Base-by-base conservation (phyloP, 352 stramenopile species). In the Nothophytophthora sp. region DNA sequence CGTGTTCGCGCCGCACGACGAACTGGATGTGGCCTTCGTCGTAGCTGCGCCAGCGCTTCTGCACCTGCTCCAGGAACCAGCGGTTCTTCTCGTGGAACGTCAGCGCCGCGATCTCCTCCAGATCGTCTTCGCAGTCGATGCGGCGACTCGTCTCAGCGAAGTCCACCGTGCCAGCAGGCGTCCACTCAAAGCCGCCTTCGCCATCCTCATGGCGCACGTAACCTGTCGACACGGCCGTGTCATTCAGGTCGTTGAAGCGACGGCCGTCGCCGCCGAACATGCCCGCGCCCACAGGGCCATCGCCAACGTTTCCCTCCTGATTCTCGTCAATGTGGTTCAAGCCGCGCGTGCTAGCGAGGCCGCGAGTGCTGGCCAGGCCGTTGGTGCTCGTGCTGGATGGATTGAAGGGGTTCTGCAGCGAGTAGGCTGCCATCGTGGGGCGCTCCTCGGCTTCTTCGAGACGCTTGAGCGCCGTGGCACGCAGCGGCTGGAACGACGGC, bases 11-110 rank as follows among this genome's bases (percentile, higher is more conserved):
- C 25, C 77, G 70, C 30, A 96, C 80, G 28, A 95, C 60, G 51
- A 92, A 92, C 57, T 90, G 80, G 44, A 93, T 89, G 58, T 92
- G 82, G 5, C 83, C 82, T 19, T 92, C 71, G n/a, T 91, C 82
- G 32, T 90, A 92, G 24, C 66, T 89, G 12, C 81, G 65, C 81
- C 81, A 92, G 28, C 76, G 76, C 56, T 88, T 87, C 38, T 73
- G 64, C 29, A 91, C 78, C 63, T 93, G 71, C 42, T 76, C 65
- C 11, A 93, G 51, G 42, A 93, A 93, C 83, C 83, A 93, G 22
- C 74, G 74, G 36, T 89, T 90, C 73, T 93, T 93, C 36, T 91
- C 81, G 28, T 85, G 67, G 50, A 92, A 92, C 32, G 83, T 90
- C 9, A 92, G 60, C 42, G 83, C 83, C 0, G 81, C 81, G 54